Evolutionary conservation across 139 green algal species (phyloP).

Genomic region (Chlorella vulgaris): DNA sequence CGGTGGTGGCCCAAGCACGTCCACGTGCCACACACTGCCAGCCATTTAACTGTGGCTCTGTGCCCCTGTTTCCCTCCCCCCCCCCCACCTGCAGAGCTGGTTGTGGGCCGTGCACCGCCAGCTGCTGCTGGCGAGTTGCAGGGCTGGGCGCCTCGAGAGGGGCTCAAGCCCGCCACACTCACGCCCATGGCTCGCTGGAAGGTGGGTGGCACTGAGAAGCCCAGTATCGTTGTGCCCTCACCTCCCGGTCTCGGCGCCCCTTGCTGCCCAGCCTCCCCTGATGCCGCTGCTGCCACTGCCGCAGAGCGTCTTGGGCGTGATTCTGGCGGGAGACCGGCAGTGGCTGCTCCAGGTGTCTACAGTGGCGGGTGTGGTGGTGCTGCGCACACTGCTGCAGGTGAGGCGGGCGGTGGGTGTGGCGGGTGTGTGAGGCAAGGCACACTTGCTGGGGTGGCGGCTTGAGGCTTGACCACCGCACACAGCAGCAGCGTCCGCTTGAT

Average conservation of each 20-base stretch:
- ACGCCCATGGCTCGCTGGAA: conserved; percentile 23
- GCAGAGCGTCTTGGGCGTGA: conserved; percentile 36
- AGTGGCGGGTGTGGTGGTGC: conserved; percentile 58
- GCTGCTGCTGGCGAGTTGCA: not conserved
- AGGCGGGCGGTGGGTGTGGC: not conserved
- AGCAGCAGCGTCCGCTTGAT: no score
- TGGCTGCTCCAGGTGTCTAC: conserved; percentile 24
- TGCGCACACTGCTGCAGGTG: conserved; percentile 63
- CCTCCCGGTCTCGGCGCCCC: conserved; percentile 17
- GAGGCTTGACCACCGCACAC: no score
- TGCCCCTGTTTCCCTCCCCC: not conserved
- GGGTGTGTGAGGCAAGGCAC: no score
- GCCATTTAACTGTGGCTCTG: not conserved
- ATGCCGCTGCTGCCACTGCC: not conserved
- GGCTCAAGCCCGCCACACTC: conserved; percentile 27
- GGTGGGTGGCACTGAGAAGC: not conserved
- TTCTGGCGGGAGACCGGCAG: conserved; percentile 43
- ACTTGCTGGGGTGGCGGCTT: no score
- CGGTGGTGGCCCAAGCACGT: not conserved
- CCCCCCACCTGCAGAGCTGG: conserved; percentile 20
- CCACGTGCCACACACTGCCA: not conserved
- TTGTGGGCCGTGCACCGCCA: conserved; percentile 22
- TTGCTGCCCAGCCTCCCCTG: not conserved
- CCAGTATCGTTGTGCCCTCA: not conserved
- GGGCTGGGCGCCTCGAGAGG: conserved; percentile 21